Evolutionary conservation across 345 rosid genomes (phyloP).

Genomic region (Noccaea bulbosa): DNA sequence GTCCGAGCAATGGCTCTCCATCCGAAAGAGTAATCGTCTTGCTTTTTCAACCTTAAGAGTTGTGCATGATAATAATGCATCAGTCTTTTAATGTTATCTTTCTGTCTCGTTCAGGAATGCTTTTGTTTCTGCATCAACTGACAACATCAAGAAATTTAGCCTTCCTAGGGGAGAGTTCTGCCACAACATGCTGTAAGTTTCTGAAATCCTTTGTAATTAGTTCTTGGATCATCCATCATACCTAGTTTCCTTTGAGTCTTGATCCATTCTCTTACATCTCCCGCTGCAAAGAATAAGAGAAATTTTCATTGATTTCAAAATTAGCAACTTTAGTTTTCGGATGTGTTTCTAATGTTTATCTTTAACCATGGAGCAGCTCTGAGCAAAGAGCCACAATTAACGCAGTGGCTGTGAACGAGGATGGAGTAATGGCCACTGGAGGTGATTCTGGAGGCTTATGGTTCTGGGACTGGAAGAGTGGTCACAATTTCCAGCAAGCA

Average conservation of each 20-base stretch:
- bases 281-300: background rate
- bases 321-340: background rate
- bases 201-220: slow-evolving; percentile 19
- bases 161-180: slow-evolving; percentile 86
- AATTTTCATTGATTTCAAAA: too few species aligned
- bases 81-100: slow-evolving; percentile 16
- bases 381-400: slow-evolving; percentile 94
- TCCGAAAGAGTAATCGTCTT: slow-evolving; percentile 68
- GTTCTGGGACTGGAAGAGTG: slow-evolving; percentile 99
- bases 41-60: slow-evolving; percentile 23
- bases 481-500: slow-evolving; percentile 85
- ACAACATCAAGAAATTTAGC: slow-evolving; percentile 83
- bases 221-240: background rate
- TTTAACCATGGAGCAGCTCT: slow-evolving; percentile 56
- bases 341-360: slow-evolving; percentile 9
- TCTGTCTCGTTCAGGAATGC: slow-evolving; percentile 56
- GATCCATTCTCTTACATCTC: background rate
- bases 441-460: slow-evolving; percentile 91
- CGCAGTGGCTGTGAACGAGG: slow-evolving; percentile 91
- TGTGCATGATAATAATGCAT: slow-evolving; percentile 2
- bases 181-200: slow-evolving; percentile 93
- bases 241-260: slow-evolving; percentile 5
- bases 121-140: slow-evolving; percentile 92
- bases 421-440: slow-evolving; percentile 98
- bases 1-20: slow-evolving; percentile 89